These are phyloP conservation scores for Fusarium nanum DNA, from an alignment of 2,329 filamentous ascomycete genomes.

Conservation along the genomic window DNA sequence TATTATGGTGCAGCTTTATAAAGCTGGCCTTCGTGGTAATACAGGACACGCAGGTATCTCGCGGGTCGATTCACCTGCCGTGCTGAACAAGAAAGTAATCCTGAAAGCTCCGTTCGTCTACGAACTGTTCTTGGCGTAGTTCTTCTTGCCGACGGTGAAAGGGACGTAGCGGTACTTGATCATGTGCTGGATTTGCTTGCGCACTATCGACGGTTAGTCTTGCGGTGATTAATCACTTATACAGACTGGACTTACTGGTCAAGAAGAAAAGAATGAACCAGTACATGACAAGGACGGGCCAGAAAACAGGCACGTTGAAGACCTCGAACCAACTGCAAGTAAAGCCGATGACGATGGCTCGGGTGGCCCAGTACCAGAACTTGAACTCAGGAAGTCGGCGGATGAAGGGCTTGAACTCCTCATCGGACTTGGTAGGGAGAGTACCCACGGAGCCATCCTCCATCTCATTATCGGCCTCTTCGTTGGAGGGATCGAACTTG, in stretches of 20 bases:
- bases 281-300: constrained; percentile 98
- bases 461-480: constrained; percentile 91
- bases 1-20: constrained; percentile 45
- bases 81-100: constrained; percentile 38
- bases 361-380: constrained; percentile 97
- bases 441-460: constrained; percentile 87
- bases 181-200: constrained; percentile 99
- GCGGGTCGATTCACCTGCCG: constrained; percentile 17
- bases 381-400: constrained; percentile 97
- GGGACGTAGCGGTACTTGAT: constrained; percentile 99
- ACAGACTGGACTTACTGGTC: constrained; percentile 77
- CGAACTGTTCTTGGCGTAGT: constrained; percentile 75
- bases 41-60: constrained; percentile 41
- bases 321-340: constrained; percentile 91
- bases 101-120: constrained; percentile 38
- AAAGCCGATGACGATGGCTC: constrained; percentile 85
- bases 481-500: constrained; percentile 98
- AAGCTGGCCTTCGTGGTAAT: constrained; percentile 42
- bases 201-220: constrained; percentile 69
- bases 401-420: constrained; percentile 98
- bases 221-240: not conserved
- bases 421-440: constrained; percentile 93
- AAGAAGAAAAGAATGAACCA: constrained; percentile 97
- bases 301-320: constrained; percentile 98
- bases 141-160: constrained; percentile 90